phyloP scores from a whole-genome alignment of 2,329 filamentous ascomycete genomes.

The Graphilbum sp. region DNA sequence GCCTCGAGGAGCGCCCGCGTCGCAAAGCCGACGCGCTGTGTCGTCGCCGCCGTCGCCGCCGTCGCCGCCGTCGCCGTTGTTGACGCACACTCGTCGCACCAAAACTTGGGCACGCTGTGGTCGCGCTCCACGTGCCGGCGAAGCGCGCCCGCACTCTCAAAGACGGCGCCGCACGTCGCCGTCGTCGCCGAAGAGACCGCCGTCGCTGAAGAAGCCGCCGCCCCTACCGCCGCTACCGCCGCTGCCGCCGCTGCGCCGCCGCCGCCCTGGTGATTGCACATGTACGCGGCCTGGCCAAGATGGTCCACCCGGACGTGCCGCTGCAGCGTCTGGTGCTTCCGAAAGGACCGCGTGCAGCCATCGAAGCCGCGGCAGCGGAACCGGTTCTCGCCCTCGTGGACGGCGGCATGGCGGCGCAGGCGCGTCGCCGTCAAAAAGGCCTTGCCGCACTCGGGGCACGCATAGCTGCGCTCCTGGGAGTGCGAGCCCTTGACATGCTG shows the following conservation, averaged over 20 bases:
- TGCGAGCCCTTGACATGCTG: conserved; percentile 77
- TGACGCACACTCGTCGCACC: conserved; percentile 60
- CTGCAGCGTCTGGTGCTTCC: conserved; percentile 74
- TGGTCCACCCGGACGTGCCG: conserved; percentile 69
- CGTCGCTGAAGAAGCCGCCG: neutral
- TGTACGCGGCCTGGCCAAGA: conserved; percentile 52
- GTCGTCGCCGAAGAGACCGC: no score
- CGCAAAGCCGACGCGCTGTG: conserved; percentile 41
- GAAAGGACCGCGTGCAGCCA: conserved; percentile 61
- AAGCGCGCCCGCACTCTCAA: conserved; percentile 56
- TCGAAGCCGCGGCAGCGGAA: conserved; percentile 56
- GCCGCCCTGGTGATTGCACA: conserved; percentile 38
- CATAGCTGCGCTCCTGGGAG: conserved; percentile 49
- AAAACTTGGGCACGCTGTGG: conserved; percentile 56
- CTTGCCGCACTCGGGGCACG: conserved; percentile 65
- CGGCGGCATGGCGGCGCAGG: conserved; percentile 59
- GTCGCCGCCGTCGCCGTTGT: conserved; percentile 1
- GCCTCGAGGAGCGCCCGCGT: conserved; percentile 54
- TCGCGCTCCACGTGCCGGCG: conserved; percentile 53
- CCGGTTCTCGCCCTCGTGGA: conserved; percentile 61
- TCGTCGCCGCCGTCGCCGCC: conserved; percentile 15
- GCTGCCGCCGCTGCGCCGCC: conserved; percentile 5
- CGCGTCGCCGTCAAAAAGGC: conserved; percentile 67
- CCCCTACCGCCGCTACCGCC: neutral
- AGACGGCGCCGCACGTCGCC: conserved; percentile 44